Evolutionary conservation across 768 basidiomycete species (phyloP).

Genomic region (Boletus rubroflammeus): DNA sequence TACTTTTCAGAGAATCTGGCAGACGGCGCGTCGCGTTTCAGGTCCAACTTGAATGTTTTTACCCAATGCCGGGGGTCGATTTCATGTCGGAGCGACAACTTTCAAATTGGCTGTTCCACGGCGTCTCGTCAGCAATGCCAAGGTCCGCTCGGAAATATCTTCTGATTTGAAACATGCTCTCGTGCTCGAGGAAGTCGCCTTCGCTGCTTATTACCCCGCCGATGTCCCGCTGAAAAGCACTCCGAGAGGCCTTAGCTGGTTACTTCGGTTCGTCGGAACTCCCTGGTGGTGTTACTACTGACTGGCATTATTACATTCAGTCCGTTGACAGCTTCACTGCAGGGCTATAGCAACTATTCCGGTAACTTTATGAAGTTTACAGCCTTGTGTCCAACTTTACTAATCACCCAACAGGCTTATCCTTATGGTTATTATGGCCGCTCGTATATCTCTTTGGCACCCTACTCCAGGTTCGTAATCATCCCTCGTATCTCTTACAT

Average conservation of each 20-base stretch:
- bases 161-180: conserved; percentile 40
- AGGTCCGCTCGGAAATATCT: conserved; percentile 28
- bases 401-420: conserved; percentile 18
- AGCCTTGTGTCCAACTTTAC: not conserved
- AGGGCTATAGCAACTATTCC: conserved; percentile 49
- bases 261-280: conserved; percentile 44
- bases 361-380: conserved; percentile 30
- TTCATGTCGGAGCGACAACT: conserved; percentile 57
- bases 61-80: conserved; percentile 41
- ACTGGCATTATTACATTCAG: conserved; percentile 12
- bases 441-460: conserved; percentile 49
- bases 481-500: not conserved
- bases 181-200: conserved; percentile 57
- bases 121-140: conserved; percentile 40
- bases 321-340: conserved; percentile 43
- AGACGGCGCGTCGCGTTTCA: not conserved
- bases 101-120: conserved; percentile 47
- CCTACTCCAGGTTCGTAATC: conserved; percentile 42
- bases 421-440: conserved; percentile 38
- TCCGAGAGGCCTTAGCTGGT: conserved; percentile 51
- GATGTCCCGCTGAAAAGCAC: conserved; percentile 28
- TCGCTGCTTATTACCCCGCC: conserved; percentile 65
- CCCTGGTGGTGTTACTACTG: not conserved
- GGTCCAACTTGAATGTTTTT: conserved; percentile 42
- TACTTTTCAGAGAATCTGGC: too few relatives aligned